These are phyloP conservation scores for Purpureocillium lavendulum DNA, from an alignment of 2,329 filamentous ascomycete genomes.

Conservation along the genomic window DNA sequence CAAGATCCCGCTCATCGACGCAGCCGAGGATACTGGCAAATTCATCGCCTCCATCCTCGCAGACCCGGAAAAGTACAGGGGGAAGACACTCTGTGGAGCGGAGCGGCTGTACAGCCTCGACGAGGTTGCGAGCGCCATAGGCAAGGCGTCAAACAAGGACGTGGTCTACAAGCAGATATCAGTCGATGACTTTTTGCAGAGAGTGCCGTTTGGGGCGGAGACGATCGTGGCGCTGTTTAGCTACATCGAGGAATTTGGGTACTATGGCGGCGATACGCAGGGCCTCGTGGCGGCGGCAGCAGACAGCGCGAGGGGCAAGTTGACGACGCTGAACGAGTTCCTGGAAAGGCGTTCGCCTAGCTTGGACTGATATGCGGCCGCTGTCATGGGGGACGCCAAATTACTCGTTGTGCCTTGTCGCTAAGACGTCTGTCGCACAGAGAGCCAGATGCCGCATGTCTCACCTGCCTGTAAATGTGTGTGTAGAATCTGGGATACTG, in stretches of 20 bases:
- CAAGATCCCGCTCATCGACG: conserved; percentile 34
- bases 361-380: background rate
- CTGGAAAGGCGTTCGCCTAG: conserved; percentile 8
- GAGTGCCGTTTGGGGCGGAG: conserved; percentile 7
- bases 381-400: too few species aligned
- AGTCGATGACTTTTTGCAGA: conserved; percentile 10
- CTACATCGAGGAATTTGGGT: conserved; percentile 12
- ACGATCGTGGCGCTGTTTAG: conserved; percentile 6
- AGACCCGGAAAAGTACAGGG: conserved; percentile 31
- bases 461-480: too few species aligned
- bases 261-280: conserved; percentile 11
- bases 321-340: conserved; percentile 14
- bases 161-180: conserved; percentile 14
- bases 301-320: conserved; percentile 10
- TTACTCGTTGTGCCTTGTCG: too few species aligned
- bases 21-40: conserved; percentile 33
- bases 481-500: too few species aligned
- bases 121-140: conserved; percentile 29
- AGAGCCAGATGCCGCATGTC: too few species aligned
- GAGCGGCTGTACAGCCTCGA: conserved; percentile 24
- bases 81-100: conserved; percentile 35
- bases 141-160: conserved; percentile 28
- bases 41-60: conserved; percentile 31
- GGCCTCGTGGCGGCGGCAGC: conserved; percentile 12
- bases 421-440: too few species aligned